phyloP scores from a whole-genome alignment of 352 stramenopile genomes.

The Globisporangium cederbergense region DNA sequence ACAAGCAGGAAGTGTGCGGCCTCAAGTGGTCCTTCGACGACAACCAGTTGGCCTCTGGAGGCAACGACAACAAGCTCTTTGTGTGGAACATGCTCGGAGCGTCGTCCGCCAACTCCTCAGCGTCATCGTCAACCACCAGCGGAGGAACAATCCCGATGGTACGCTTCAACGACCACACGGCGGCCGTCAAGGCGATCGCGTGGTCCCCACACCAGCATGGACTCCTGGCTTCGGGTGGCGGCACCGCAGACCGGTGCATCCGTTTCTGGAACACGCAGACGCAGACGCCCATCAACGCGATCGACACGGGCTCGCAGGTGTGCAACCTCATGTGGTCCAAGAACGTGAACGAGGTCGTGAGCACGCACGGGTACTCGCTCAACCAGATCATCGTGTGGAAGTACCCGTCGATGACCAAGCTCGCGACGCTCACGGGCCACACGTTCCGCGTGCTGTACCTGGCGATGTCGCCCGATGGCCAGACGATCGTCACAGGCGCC shows the following conservation, averaged over 20 bases:
- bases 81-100: conserved; percentile 90
- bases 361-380: conserved; percentile 97
- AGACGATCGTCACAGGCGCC: conserved; percentile 96
- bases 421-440: conserved; percentile 95
- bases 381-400: conserved; percentile 98
- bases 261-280: conserved; percentile 97
- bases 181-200: conserved; percentile 97
- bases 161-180: conserved; percentile 94
- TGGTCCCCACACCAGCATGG: conserved; percentile 97
- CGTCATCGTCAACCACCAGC: conserved; percentile 3
- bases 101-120: conserved; percentile 9
- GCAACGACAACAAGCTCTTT: conserved; percentile 98
- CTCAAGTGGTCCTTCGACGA: conserved; percentile 96
- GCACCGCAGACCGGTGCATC: conserved; percentile 96
- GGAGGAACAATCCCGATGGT: conserved; percentile 64
- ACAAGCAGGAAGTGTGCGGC: conserved; percentile 92
- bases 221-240: conserved; percentile 93
- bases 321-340: conserved; percentile 98
- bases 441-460: conserved; percentile 96
- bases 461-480: conserved; percentile 95
- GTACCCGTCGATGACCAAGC: conserved; percentile 96
- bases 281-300: conserved; percentile 80
- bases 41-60: conserved; percentile 88
- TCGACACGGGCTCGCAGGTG: conserved; percentile 96
- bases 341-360: conserved; percentile 98